phyloP scores from a whole-genome alignment of 805 yeast species.

The Huiozyma naganishii region DNA sequence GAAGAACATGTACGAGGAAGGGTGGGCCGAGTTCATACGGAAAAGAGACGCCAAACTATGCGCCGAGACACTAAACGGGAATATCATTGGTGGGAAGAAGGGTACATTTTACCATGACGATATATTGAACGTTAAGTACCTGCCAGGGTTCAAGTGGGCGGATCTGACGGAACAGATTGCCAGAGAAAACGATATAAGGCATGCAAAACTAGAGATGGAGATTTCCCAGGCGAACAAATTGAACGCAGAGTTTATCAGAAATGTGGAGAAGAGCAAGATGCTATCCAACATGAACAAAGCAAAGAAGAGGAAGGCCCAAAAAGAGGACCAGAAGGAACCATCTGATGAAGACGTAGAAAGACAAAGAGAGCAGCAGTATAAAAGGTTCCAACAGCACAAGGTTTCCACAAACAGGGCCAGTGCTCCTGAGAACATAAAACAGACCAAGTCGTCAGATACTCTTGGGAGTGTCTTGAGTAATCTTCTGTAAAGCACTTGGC shows the following conservation, averaged over 20 bases:
- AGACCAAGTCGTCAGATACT: constrained; percentile 32
- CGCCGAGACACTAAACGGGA: constrained; percentile 77
- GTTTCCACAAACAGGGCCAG: constrained; percentile 58
- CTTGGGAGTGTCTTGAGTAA: constrained; percentile 38
- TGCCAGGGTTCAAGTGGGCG: constrained; percentile 90
- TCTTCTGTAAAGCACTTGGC: constrained; percentile 33
- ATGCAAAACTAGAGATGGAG: constrained; percentile 78
- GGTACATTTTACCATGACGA: constrained; percentile 89
- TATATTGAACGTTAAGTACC: constrained; percentile 78
- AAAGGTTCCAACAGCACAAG: constrained; percentile 61
- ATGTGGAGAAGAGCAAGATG: constrained; percentile 81
- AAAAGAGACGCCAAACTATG: constrained; percentile 85
- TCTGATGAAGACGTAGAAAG: constrained; percentile 18
- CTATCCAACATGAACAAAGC: constrained; percentile 46
- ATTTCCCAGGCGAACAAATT: constrained; percentile 79
- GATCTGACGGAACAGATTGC: constrained; percentile 91
- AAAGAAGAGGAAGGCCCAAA: constrained; percentile 16
- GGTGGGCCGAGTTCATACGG: constrained; percentile 87
- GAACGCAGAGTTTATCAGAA: constrained; percentile 71
- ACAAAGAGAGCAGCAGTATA: constrained; percentile 23
- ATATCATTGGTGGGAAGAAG: constrained; percentile 85
- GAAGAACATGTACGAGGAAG: constrained; percentile 79
- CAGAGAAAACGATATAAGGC: constrained; percentile 78
- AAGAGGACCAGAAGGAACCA: constrained; percentile 12
- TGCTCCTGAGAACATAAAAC: constrained; percentile 36